Evolutionary conservation across 1,284 basidiomycete species (phyloP).

Genomic region (Ceratobasidium sp.): DNA sequence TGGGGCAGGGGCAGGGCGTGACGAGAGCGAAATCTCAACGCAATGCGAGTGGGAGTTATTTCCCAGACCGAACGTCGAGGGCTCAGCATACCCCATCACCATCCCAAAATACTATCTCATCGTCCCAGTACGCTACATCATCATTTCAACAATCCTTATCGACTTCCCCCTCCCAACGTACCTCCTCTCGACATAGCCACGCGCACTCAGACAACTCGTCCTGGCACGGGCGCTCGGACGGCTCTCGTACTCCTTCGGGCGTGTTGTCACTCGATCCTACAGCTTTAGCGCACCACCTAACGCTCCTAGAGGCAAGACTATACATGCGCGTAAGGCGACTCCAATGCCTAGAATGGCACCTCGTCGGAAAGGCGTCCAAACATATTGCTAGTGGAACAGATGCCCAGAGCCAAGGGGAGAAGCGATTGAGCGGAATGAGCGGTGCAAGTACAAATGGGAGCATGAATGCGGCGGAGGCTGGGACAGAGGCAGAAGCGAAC

Average conservation of each 20-base stretch:
- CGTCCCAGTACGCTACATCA: not conserved
- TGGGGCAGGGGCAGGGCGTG: not conserved
- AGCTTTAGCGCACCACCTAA: constrained; percentile 71
- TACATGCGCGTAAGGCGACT: constrained; percentile 68
- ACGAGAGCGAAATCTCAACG: not conserved
- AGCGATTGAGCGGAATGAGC: not conserved
- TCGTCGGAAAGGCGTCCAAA: constrained; percentile 57
- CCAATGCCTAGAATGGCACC: constrained; percentile 69
- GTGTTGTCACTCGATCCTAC: constrained; percentile 59
- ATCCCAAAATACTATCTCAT: not conserved
- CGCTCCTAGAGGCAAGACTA: constrained; percentile 65
- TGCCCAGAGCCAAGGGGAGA: not conserved
- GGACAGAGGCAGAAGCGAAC: constrained; percentile 54
- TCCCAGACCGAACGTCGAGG: not conserved
- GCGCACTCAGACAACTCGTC: not conserved
- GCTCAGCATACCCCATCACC: not conserved
- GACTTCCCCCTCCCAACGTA: not conserved
- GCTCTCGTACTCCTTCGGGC: not conserved
- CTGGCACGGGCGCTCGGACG: not conserved
- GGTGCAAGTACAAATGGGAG: not conserved
- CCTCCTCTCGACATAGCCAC: not conserved
- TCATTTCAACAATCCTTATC: not conserved
- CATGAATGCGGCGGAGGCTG: constrained; percentile 47
- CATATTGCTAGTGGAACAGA: constrained; percentile 15
- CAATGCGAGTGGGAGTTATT: not conserved